Evolutionary conservation across 164 flowering plant genomes (phyloP).

Genomic region (Berberis thunbergii): DNA sequence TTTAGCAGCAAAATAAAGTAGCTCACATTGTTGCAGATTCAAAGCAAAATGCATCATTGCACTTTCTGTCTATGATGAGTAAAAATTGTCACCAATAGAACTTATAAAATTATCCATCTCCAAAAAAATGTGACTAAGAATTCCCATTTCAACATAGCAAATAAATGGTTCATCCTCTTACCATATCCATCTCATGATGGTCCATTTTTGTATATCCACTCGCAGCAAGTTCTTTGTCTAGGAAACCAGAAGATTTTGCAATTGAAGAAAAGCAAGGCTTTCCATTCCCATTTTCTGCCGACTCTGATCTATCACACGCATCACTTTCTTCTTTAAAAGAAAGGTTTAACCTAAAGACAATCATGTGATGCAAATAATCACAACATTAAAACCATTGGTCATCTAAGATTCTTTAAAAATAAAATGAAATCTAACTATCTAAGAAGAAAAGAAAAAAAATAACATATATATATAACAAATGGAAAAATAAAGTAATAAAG

Average conservation of each 20-base stretch:
- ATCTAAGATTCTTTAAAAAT: too few species aligned
- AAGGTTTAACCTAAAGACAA: slow-evolving; percentile 43
- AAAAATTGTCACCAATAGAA: too few species aligned
- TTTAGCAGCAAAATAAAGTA: too few species aligned
- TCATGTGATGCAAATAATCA: too few species aligned
- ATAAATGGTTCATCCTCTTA: slow-evolving; percentile 4
- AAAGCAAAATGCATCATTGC: too few species aligned
- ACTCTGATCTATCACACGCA: slow-evolving; percentile 39
- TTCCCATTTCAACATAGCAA: not conserved
- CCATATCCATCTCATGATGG: slow-evolving; percentile 68
- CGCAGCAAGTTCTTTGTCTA: slow-evolving; percentile 91
- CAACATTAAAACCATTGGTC: too few species aligned
- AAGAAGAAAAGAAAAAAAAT: too few species aligned
- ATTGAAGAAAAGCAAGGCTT: slow-evolving; percentile 64
- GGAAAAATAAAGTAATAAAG: too few species aligned
- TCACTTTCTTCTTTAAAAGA: slow-evolving; percentile 34
- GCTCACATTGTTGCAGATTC: too few species aligned
- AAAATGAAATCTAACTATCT: too few species aligned
- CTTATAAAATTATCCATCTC: not conserved
- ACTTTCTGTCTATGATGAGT: too few species aligned
- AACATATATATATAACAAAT: too few species aligned
- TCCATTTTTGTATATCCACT: slow-evolving; percentile 86
- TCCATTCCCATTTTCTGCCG: slow-evolving; percentile 32
- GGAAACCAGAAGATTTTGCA: slow-evolving; percentile 33
- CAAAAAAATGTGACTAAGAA: not conserved